phyloP scores from a whole-genome alignment of 305 asterid genomes.

The Solanum aculeatissimum region DNA sequence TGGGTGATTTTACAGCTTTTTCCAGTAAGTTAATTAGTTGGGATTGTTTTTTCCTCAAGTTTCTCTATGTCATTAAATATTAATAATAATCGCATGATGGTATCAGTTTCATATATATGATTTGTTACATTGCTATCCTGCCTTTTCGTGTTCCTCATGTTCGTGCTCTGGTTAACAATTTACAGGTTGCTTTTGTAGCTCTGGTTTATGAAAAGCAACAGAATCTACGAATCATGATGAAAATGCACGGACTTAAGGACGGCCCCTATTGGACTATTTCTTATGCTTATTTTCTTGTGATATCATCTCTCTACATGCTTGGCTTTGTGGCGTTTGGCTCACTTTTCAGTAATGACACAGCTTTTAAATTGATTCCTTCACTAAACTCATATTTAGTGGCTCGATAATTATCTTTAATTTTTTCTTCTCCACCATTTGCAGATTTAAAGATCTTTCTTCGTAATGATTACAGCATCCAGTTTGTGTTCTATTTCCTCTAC shows the following conservation, averaged over 20 bases:
- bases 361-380: background rate
- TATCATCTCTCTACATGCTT: conserved; percentile 10
- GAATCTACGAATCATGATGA: conserved; percentile 20
- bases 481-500: conserved; percentile 15
- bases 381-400: background rate
- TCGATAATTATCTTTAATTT: background rate
- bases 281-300: conserved; percentile 15
- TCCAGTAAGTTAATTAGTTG: background rate
- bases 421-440: background rate
- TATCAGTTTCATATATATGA: background rate
- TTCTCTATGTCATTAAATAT: background rate
- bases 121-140: background rate
- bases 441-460: conserved; percentile 4
- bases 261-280: conserved; percentile 13
- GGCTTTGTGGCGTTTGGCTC: conserved; percentile 13
- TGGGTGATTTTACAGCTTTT: conserved; percentile 11
- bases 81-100: background rate
- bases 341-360: background rate
- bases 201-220: conserved; percentile 24
- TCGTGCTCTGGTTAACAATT: conserved; percentile 1
- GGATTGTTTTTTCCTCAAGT: background rate
- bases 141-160: background rate
- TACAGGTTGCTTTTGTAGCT: background rate
- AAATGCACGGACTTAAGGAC: conserved; percentile 24
- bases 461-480: conserved; percentile 8